A percentile compares a stretch with the other conserved stretches of the same genome.
These are phyloP conservation scores for Verticillium alfalfae DNA, from an alignment of 2,329 filamentous ascomycete species.

Conservation along the genomic window DNA sequence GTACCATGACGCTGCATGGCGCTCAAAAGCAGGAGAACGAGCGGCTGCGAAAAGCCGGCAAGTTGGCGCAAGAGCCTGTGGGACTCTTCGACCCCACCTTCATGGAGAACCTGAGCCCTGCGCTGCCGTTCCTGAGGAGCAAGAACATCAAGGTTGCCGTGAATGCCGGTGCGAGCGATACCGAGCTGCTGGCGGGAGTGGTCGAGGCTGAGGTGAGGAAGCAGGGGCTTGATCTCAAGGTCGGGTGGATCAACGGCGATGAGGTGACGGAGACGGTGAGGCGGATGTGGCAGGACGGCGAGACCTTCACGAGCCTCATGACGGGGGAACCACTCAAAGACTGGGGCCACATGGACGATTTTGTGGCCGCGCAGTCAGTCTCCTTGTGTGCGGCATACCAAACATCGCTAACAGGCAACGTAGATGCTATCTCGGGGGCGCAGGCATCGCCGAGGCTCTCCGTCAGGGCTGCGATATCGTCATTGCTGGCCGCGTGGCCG, in stretches of 20 bases:
- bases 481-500: constrained; percentile 41
- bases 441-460: constrained; percentile 11
- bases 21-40: constrained; percentile 18
- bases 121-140: constrained; percentile 17
- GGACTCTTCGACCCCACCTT: constrained; percentile 22
- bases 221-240: constrained; percentile 21
- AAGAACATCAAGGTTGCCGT: constrained; percentile 29
- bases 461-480: constrained; percentile 36
- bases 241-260: constrained; percentile 30
- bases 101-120: constrained; percentile 23
- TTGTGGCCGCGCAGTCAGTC: constrained; percentile 4
- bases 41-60: constrained; percentile 13
- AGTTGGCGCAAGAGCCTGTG: constrained; percentile 12
- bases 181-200: constrained; percentile 21
- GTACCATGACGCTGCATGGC: constrained; percentile 24
- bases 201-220: constrained; percentile 21
- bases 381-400: accelerated
- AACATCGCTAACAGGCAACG: neutral
- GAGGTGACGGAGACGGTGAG: constrained; percentile 23
- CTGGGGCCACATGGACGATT: constrained; percentile 14
- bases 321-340: constrained; percentile 16
- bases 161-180: constrained; percentile 32
- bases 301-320: constrained; percentile 17
- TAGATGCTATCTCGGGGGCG: constrained; percentile 13
- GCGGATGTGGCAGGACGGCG: constrained; percentile 12